Conservation (phyloP, 139 green algal genomes). For the Tetratostichococcus sp. region DNA sequence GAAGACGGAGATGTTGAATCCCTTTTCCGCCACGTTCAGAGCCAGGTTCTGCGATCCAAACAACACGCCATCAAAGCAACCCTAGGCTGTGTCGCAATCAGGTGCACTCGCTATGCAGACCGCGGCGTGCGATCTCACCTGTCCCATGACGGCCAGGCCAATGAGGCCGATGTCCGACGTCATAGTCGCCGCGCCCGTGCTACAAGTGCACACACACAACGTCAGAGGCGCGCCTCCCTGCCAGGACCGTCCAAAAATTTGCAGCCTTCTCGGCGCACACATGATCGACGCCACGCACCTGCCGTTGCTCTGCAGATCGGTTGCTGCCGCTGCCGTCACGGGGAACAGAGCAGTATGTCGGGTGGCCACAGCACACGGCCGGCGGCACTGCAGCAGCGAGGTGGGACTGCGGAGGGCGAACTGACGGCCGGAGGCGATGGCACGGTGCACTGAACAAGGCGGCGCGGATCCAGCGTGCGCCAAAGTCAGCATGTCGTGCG, state of each 20-base stretch:
- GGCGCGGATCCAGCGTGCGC: no score
- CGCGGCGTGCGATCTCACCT: conserved; percentile 74
- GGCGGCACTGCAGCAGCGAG: not conserved
- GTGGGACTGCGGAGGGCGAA: not conserved
- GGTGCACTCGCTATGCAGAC: no score
- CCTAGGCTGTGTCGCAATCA: no score
- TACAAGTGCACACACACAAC: conserved; percentile 1
- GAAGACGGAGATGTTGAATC: conserved; percentile 95
- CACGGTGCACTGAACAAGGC: no score
- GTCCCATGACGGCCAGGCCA: conserved; percentile 97
- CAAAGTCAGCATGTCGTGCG: no score
- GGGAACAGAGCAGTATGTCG: no score
- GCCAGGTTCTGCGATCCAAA: conserved; percentile 90
- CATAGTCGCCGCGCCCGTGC: not conserved
- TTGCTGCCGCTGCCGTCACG: not conserved
- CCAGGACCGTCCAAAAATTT: no score
- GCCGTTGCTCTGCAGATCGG: not conserved
- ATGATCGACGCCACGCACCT: no score
- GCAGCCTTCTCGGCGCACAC: no score
- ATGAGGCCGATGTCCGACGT: conserved; percentile 82
- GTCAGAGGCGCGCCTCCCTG: no score
- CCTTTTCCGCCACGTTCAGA: conserved; percentile 98
- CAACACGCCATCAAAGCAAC: not conserved
- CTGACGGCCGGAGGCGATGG: no score
- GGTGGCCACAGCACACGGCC: no score